These are phyloP conservation scores for Wickerhamiella alocasiicola DNA, from an alignment of 805 yeast genomes.

Conservation along the genomic window DNA sequence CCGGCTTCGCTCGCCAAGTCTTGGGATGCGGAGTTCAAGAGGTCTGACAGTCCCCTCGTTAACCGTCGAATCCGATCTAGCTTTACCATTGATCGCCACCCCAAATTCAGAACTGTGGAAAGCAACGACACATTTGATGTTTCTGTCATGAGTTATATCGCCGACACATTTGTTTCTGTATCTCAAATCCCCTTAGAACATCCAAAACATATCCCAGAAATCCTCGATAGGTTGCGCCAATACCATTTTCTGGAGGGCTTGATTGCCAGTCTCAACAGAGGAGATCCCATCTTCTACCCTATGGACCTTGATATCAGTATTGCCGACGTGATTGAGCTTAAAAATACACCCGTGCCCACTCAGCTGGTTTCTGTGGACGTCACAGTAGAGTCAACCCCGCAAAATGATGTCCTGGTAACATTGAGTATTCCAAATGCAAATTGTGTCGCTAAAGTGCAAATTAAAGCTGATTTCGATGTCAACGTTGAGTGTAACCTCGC, in stretches of 20 bases:
- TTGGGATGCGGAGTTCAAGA: conserved; percentile 12
- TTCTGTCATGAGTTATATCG: conserved; percentile 21
- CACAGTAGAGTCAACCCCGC: neutral
- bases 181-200: conserved; percentile 23
- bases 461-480: neutral
- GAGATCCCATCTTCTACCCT: conserved; percentile 12
- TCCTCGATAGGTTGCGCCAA: conserved; percentile 20
- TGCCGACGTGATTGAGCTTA: conserved; percentile 20
- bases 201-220: conserved; percentile 22
- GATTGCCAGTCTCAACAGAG: conserved; percentile 14
- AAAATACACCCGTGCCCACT: conserved; percentile 16
- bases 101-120: conserved; percentile 13
- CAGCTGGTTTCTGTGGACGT: conserved; percentile 12
- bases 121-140: conserved; percentile 17
- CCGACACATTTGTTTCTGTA: conserved; percentile 20
- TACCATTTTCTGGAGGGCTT: conserved; percentile 13
- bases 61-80: conserved; percentile 14
- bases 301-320: conserved; percentile 18
- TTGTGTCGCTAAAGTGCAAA: neutral
- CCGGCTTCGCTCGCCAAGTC: conserved; percentile 16
- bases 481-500: conserved; percentile 12
- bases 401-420: neutral
- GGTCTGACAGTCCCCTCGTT: conserved; percentile 9
- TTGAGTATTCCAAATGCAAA: conserved; percentile 6
- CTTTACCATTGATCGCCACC: conserved; percentile 15